These are phyloP conservation scores for Brettanomyces custersianus DNA, from an alignment of 805 yeast genomes.

Conservation along the genomic window DNA sequence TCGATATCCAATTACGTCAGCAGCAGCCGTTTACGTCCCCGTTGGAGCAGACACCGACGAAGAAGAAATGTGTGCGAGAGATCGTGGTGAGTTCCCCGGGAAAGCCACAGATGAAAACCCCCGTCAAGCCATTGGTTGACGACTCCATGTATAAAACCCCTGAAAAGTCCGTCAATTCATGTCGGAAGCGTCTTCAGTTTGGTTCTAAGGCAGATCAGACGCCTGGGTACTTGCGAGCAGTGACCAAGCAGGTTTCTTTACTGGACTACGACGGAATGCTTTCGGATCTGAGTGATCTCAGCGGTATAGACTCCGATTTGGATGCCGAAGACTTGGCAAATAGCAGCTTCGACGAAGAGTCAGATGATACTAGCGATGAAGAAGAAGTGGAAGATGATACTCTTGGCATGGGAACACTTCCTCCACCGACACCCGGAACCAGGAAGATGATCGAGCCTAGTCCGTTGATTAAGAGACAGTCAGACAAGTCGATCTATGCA, in stretches of 20 bases:
- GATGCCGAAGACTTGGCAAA: neutral
- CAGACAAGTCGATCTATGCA: conserved; percentile 31
- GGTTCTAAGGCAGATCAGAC: conserved; percentile 1
- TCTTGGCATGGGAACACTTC: neutral
- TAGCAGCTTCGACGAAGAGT: neutral
- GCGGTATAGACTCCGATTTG: neutral
- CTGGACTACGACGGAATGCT: conserved; percentile 1
- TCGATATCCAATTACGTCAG: conserved; percentile 38
- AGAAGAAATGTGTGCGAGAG: neutral
- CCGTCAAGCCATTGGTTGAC: neutral
- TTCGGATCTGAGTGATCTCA: conserved; percentile 2
- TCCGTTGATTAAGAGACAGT: conserved; percentile 18
- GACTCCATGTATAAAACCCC: conserved; percentile 1
- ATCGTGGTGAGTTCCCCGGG: neutral
- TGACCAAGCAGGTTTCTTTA: neutral
- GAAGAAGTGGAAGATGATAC: conserved; percentile 1
- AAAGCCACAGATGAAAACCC: neutral
- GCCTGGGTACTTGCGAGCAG: conserved; percentile 2
- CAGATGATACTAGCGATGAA: neutral
- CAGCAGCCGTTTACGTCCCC: conserved; percentile 5
- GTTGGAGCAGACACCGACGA: neutral
- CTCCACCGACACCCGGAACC: neutral
- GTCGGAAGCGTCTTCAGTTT: neutral
- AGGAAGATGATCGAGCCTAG: conserved; percentile 21
- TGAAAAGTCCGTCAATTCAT: neutral